Percentiles rank a stretch among this genome's conserved stretches.
These are phyloP conservation scores for Clathrospora elynae DNA, from an alignment of 2,329 filamentous ascomycete species.

Conservation along the genomic window DNA sequence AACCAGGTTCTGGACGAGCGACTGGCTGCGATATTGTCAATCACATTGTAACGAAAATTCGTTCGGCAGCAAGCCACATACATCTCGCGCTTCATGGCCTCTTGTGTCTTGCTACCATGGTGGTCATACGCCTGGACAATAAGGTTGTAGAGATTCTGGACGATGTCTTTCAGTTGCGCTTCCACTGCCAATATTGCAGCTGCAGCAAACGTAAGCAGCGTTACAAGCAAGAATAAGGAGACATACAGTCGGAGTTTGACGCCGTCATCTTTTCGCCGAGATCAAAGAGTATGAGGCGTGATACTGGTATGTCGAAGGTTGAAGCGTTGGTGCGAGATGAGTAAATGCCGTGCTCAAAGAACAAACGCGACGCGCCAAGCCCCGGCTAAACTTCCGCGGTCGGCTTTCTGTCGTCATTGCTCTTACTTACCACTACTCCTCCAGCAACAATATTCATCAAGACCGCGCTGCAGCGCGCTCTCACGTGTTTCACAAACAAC, in stretches of 20 bases:
- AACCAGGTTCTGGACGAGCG: constrained; percentile 60
- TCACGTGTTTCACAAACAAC: constrained; percentile 14
- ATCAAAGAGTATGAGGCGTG: constrained; percentile 3
- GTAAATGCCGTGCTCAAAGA: constrained; percentile 3
- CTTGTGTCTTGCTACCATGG: constrained; percentile 61
- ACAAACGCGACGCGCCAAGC: constrained; percentile 20
- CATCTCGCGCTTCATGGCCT: constrained; percentile 64
- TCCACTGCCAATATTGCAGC: constrained; percentile 33
- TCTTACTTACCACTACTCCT: constrained; percentile 9
- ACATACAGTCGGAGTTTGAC: constrained; percentile 14
- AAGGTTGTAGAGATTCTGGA: constrained; percentile 65
- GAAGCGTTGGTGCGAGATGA: constrained; percentile 3
- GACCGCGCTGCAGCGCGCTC: constrained; percentile 15
- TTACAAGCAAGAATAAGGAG: not conserved
- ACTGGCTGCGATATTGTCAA: constrained; percentile 46
- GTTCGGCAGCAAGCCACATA: constrained; percentile 34
- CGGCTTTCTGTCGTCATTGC: constrained; percentile 24
- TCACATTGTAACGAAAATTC: not conserved
- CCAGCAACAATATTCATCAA: constrained; percentile 13
- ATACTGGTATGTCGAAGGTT: no score
- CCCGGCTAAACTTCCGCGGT: constrained; percentile 21
- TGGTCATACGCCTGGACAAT: constrained; percentile 65
- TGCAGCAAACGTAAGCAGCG: constrained; percentile 7
- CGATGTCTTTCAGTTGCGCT: constrained; percentile 64
- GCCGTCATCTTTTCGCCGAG: constrained; percentile 12